phyloP scores from a whole-genome alignment of 176 grass and related monocot genomes.

The Triticum timopheevii region DNA sequence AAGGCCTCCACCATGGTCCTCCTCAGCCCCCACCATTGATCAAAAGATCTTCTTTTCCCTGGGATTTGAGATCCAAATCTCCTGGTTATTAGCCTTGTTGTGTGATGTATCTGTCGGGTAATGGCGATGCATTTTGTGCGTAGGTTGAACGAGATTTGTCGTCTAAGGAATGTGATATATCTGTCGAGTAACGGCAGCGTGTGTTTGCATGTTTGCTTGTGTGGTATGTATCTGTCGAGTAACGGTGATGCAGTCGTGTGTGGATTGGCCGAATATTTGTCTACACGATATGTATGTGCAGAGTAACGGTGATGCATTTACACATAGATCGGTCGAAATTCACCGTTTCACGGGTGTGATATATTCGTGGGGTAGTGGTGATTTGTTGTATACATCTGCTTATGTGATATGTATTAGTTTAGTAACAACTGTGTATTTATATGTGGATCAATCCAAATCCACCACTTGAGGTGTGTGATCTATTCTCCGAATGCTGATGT shows the following conservation, averaged over 20 bases:
- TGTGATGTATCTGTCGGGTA: neutral
- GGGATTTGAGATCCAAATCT: neutral
- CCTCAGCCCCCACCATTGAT: neutral
- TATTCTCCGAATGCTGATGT: neutral
- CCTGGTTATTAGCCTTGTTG: neutral
- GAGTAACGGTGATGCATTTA: neutral
- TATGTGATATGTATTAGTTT: too few species aligned
- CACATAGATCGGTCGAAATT: neutral
- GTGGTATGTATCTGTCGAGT: neutral
- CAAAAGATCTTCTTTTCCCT: neutral
- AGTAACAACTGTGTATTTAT: neutral
- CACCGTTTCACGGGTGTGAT: too few species aligned
- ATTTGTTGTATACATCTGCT: too few species aligned
- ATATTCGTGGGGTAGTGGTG: neutral
- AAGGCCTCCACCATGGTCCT: neutral
- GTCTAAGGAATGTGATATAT: too few species aligned
- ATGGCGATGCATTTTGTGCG: neutral
- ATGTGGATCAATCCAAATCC: neutral
- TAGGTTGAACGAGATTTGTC: too few species aligned
- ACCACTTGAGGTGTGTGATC: too few species aligned
- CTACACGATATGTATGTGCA: too few species aligned
- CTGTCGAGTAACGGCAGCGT: neutral
- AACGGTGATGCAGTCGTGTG: neutral
- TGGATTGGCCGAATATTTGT: too few species aligned
- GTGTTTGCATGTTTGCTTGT: too few species aligned